phyloP scores from a whole-genome alignment of 192 early-diverging fungal species.

The Mortierella alpina region DNA sequence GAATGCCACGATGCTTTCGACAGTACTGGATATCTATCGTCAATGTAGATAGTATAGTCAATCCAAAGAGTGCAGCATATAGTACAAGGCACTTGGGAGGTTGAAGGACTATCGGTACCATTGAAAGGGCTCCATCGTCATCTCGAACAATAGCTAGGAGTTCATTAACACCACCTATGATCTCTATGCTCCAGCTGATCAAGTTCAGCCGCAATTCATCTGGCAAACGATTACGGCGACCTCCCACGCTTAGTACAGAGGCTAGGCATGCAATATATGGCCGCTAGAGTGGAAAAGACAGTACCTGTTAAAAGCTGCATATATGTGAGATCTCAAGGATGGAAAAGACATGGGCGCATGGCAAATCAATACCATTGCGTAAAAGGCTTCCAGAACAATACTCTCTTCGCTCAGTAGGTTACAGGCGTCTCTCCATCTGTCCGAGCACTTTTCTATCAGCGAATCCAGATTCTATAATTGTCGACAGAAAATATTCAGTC shows the following conservation, averaged over 20 bases:
- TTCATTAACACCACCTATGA: conserved; percentile 20
- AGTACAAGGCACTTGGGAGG: too few species aligned
- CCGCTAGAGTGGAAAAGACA: conserved; percentile 1
- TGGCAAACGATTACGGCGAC: neutral
- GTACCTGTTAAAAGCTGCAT: neutral
- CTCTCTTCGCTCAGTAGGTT: conserved; percentile 17
- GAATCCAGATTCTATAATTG: conserved; percentile 14
- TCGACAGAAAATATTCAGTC: neutral
- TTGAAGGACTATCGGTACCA: neutral
- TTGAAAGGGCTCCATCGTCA: conserved; percentile 8
- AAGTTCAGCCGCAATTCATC: neutral
- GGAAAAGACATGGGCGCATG: too few species aligned
- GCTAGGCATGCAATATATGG: conserved; percentile 25
- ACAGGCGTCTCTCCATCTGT: conserved; percentile 27
- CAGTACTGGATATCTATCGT: conserved; percentile 20
- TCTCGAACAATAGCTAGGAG: conserved; percentile 6
- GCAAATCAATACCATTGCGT: conserved; percentile 16
- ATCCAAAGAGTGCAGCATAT: neutral
- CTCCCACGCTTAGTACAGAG: neutral
- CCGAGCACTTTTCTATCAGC: conserved; percentile 8
- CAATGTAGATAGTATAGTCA: neutral
- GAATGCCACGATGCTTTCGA: conserved; percentile 17
- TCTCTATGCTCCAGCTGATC: conserved; percentile 26
- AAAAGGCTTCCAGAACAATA: conserved; percentile 37
- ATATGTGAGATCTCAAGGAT: too few species aligned